Base-by-base conservation (phyloP, 495 filamentous ascomycete genomes). In the Tuber indicum region DNA sequence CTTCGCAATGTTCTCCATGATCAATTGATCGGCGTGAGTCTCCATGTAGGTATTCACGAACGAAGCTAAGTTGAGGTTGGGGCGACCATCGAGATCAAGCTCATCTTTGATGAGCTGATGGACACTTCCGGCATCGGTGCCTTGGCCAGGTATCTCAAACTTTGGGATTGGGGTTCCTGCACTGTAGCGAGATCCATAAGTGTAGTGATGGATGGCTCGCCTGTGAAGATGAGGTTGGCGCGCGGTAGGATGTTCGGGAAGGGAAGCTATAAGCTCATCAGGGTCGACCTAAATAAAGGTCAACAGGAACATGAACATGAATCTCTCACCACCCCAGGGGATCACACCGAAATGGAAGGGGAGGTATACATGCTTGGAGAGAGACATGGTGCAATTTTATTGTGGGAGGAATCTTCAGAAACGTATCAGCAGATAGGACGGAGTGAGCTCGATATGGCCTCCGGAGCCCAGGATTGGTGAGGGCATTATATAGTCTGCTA, bases 21-120 rank as follows among this genome's bases (percentile, higher is more conserved):
- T 90, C 46, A 93, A 85, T 74, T 88, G 85, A 71, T 89, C 87
- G 47, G 91, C 91, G 74, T 91, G 86, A 0, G 86, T 85, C 76
- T 93, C 91, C 88, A 92, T 90, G 78, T 91, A 93, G 4, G 92
- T 93, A 62, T 89, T 88, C 6, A 93, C 91, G 79, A 93, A 93
- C 84, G 87, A 89, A 73, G 91, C 91, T 23, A 93, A 84, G 78
- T 93, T 93, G 74, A 93, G 83, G 79, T 91, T 92, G 1, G 91
- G 91, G n/a, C 86, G 86, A 45, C 91, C 91, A 82, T 93, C 91
- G 0, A 93, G 86, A 82, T 93, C 91, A 0, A 93, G 83, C 80
- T 93, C 91, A 82, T 93, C 92, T 72, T 89, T 90, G 74, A 93
- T 86, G 82, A 93, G 86, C 76, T 92, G 90, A 75, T 91, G 89